Evolutionary conservation across 1,284 basidiomycete species (phyloP).

Genomic region (Mycosarcoma maydis): DNA sequence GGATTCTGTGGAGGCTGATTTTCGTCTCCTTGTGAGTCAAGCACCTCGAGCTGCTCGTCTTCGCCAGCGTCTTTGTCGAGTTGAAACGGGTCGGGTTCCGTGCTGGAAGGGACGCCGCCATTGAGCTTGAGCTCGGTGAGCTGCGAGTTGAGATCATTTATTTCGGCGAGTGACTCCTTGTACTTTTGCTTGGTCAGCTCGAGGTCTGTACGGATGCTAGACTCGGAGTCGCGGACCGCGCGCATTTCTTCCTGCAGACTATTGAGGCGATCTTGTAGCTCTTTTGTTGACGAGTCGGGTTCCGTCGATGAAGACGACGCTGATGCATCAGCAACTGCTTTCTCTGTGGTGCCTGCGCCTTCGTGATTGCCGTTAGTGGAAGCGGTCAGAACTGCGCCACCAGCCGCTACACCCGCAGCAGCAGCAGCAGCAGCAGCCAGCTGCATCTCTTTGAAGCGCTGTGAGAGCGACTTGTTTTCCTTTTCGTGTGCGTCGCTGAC

Average conservation of each 20-base stretch:
- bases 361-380: constrained; percentile 4
- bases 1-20: constrained; percentile 20
- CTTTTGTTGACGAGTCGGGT: constrained; percentile 79
- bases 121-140: constrained; percentile 54
- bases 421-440: constrained; percentile 33
- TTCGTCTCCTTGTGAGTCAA: constrained; percentile 42
- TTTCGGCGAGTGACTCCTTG: constrained; percentile 85
- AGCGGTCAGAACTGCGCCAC: constrained; percentile 12
- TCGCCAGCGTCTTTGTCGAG: constrained; percentile 32
- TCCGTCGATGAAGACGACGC: constrained; percentile 75
- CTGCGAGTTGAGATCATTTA: constrained; percentile 75
- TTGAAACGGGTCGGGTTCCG: constrained; percentile 24
- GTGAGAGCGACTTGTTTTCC: constrained; percentile 33
- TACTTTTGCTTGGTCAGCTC: constrained; percentile 82
- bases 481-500: constrained; percentile 20
- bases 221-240: constrained; percentile 45
- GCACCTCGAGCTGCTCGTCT: constrained; percentile 56
- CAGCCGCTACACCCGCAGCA: constrained; percentile 20
- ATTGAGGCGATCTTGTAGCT: constrained; percentile 72
- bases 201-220: constrained; percentile 72
- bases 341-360: neutral
- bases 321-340: neutral
- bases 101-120: constrained; percentile 8
- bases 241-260: constrained; percentile 73
- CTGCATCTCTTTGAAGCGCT: constrained; percentile 38